A percentile compares a stretch with the other conserved stretches of the same genome.
phyloP scores from a whole-genome alignment of 23 red algal species.

The Pyropia haitanensis region DNA sequence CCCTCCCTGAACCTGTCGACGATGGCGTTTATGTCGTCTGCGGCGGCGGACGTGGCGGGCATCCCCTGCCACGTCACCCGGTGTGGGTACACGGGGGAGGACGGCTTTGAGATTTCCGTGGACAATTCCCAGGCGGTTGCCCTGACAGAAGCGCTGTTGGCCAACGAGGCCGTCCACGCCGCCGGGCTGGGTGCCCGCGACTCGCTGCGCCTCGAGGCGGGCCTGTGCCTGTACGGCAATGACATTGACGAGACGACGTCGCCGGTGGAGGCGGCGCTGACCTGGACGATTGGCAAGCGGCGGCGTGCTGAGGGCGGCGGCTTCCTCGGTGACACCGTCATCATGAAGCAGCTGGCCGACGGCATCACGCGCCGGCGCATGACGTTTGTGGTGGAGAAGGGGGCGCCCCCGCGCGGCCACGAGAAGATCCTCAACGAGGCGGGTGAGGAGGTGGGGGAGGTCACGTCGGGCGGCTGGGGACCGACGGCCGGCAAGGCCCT shows the following conservation, averaged over 20 bases:
- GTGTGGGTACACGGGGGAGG: conserved; percentile 97
- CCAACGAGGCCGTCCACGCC: conserved; percentile 47
- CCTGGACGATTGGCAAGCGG: conserved; percentile 89
- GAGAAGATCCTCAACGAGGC: conserved; percentile 57
- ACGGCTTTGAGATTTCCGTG: conserved; percentile 96
- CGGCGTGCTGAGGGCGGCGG: conserved; percentile 52
- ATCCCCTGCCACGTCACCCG: conserved; percentile 69
- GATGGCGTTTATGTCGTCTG: conserved; percentile 82
- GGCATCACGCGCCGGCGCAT: conserved; percentile 41
- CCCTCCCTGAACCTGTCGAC: conserved; percentile 26
- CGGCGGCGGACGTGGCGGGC: conserved; percentile 22
- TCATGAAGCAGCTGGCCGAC: conserved; percentile 72
- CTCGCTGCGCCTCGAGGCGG: conserved; percentile 86
- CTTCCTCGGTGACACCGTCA: conserved; percentile 78
- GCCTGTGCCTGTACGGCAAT: conserved; percentile 94
- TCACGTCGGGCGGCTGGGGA: conserved; percentile 79
- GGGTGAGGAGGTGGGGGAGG: conserved; percentile 44
- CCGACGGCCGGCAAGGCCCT: conserved; percentile 67
- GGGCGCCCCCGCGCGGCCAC: conserved; percentile 69
- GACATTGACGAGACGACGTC: conserved; percentile 96
- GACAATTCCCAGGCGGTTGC: conserved; percentile 25
- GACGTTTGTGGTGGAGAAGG: conserved; percentile 75
- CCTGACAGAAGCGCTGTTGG: conserved; percentile 60
- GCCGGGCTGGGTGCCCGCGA: conserved; percentile 82
- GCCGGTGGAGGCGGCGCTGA: conserved; percentile 79